phyloP scores from a whole-genome alignment of 192 early-diverging fungal species.

The Pecoramyces ruminantium region DNA sequence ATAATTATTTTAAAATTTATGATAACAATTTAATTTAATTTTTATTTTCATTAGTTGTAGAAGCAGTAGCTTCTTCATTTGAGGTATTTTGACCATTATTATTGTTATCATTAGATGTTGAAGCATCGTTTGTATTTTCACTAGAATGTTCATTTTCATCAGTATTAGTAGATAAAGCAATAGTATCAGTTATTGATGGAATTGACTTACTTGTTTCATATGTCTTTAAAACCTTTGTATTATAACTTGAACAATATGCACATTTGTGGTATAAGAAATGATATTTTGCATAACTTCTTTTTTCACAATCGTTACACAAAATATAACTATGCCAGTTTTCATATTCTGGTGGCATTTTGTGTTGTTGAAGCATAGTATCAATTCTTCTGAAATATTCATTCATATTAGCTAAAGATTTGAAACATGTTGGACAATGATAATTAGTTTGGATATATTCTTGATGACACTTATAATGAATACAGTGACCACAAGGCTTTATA shows the following conservation, averaged over 20 bases:
- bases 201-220: conserved; percentile 7
- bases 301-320: conserved; percentile 92
- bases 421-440: conserved; percentile 90
- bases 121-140: neutral
- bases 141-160: neutral
- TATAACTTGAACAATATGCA: conserved; percentile 64
- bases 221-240: conserved; percentile 67
- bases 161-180: neutral
- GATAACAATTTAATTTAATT: too few relatives aligned
- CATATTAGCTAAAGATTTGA: conserved; percentile 79
- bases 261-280: conserved; percentile 98
- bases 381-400: conserved; percentile 61
- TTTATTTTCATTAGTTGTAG: neutral
- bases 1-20: too few relatives aligned
- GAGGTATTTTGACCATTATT: neutral
- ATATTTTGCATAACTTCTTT: conserved; percentile 63
- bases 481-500: conserved; percentile 68
- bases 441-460: conserved; percentile 69
- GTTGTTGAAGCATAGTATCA: conserved; percentile 56
- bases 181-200: neutral
- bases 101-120: neutral
- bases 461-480: conserved; percentile 78
- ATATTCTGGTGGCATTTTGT: conserved; percentile 86
- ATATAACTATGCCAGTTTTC: conserved; percentile 46
- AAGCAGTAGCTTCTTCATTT: neutral